Evolutionary conservation across 2,329 filamentous ascomycete species (phyloP).

Genomic region (Cytospora mali): DNA sequence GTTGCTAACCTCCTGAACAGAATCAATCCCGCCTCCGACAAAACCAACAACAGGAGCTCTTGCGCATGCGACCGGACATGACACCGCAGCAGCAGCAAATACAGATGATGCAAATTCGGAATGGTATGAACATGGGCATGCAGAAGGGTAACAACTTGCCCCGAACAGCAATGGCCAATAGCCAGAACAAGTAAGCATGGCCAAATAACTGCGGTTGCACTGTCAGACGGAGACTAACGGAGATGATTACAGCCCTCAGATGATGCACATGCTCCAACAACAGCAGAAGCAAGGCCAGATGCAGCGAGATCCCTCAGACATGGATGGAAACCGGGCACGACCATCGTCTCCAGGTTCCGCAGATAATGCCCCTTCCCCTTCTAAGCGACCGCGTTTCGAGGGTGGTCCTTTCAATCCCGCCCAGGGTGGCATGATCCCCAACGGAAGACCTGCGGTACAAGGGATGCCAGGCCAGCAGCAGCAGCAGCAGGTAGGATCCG

Average conservation of each 20-base stretch:
- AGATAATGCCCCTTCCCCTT: constrained; percentile 89
- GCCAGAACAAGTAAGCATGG: constrained; percentile 66
- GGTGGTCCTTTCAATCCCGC: constrained; percentile 72
- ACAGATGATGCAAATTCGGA: constrained; percentile 70
- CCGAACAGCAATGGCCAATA: constrained; percentile 78
- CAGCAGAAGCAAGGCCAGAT: constrained; percentile 72
- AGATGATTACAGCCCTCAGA: constrained; percentile 56
- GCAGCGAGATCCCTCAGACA: constrained; percentile 83
- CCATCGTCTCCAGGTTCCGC: constrained; percentile 80
- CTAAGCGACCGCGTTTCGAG: constrained; percentile 82
- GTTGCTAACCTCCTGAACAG: constrained; percentile 40
- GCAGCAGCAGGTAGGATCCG: constrained; percentile 64
- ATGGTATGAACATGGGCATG: constrained; percentile 59
- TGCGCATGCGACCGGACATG: constrained; percentile 70
- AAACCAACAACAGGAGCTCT: constrained; percentile 74
- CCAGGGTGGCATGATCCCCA: constrained; percentile 71
- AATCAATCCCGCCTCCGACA: constrained; percentile 73
- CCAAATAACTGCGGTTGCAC: too few species aligned
- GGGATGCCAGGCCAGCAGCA: constrained; percentile 69
- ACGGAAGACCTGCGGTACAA: constrained; percentile 68
- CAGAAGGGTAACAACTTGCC: constrained; percentile 67
- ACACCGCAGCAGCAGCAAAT: constrained; percentile 58
- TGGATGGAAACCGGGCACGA: constrained; percentile 81
- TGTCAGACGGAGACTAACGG: constrained; percentile 9
- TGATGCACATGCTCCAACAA: constrained; percentile 71